These are phyloP conservation scores for Stropharia rugosoannulata DNA, from an alignment of 768 basidiomycete genomes.

Conservation along the genomic window DNA sequence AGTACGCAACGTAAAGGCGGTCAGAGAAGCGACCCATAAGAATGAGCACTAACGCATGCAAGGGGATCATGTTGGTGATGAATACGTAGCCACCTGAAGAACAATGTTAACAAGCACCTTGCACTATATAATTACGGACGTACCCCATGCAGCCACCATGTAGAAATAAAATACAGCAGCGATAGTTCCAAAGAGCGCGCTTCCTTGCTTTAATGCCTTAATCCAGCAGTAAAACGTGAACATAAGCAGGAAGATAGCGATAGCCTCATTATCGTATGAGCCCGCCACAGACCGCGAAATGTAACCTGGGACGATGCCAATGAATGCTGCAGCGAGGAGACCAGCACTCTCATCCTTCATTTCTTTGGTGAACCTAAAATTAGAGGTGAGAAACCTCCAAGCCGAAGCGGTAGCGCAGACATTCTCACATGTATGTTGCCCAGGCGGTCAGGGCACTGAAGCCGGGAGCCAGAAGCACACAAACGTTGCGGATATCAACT, in stretches of 20 bases:
- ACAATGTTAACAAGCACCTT: slow-evolving; percentile 3
- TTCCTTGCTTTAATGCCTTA: slow-evolving; percentile 91
- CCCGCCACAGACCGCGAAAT: slow-evolving; percentile 99
- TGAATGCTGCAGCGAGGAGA: slow-evolving; percentile 96
- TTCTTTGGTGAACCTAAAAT: slow-evolving; percentile 87
- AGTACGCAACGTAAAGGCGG: slow-evolving; percentile 93
- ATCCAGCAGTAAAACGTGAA: slow-evolving; percentile 98
- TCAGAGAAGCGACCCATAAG: slow-evolving; percentile 95
- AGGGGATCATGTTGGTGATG: slow-evolving; percentile 99
- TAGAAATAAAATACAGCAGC: slow-evolving; percentile 98
- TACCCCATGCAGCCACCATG: slow-evolving; percentile 99
- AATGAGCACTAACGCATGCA: slow-evolving; percentile 92
- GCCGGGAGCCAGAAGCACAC: slow-evolving; percentile 94
- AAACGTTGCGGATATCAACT: slow-evolving; percentile 96
- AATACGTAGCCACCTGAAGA: slow-evolving; percentile 90
- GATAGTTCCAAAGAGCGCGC: slow-evolving; percentile 85
- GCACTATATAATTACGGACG: slow-evolving; percentile 18
- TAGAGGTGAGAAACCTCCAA: not conserved
- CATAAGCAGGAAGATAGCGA: slow-evolving; percentile 99
- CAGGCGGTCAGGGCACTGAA: slow-evolving; percentile 97
- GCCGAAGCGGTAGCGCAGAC: not conserved
- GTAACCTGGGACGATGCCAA: slow-evolving; percentile 97
- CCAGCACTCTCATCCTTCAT: slow-evolving; percentile 95
- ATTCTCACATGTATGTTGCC: slow-evolving; percentile 88
- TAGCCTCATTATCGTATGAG: slow-evolving; percentile 99